These are phyloP conservation scores for Penicillium concentricum DNA, from an alignment of 2,329 filamentous ascomycete species.

Conservation along the genomic window DNA sequence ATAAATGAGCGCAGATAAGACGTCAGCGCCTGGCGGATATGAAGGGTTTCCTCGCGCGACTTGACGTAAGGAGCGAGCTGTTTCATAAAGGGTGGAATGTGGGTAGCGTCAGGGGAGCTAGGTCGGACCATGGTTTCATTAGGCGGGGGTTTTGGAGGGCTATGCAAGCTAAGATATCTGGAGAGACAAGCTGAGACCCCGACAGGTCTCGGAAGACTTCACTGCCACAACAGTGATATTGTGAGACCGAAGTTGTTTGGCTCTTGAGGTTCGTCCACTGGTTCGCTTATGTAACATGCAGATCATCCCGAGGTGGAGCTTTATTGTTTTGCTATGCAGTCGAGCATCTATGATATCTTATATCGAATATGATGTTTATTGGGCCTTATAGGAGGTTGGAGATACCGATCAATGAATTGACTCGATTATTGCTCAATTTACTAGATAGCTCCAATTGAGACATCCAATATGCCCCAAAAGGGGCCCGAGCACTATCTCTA, in stretches of 20 bases:
- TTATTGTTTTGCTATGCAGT: background rate
- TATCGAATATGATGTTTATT: background rate
- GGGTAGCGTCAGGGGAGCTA: conserved; percentile 14
- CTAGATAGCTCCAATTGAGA: conserved; percentile 7
- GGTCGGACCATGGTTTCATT: conserved; percentile 29
- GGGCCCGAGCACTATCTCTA: conserved; percentile 4
- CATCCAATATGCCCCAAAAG: conserved; percentile 6
- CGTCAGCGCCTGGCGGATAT: conserved; percentile 42
- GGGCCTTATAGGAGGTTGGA: background rate
- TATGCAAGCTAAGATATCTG: background rate
- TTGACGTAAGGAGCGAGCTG: conserved; percentile 42
- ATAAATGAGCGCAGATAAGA: conserved; percentile 40
- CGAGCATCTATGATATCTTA: background rate
- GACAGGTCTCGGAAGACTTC: background rate
- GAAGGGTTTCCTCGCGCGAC: conserved; percentile 38
- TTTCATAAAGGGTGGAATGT: conserved; percentile 38
- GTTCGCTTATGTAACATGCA: conserved; percentile 18
- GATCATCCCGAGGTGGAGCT: conserved; percentile 7
- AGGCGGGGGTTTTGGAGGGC: background rate
- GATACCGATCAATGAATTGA: background rate
- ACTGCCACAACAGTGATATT: background rate
- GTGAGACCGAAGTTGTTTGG: conserved; percentile 8
- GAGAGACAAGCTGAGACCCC: background rate
- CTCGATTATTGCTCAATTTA: background rate
- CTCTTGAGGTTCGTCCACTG: background rate